Evolutionary conservation across 2,329 filamentous ascomycete genomes (phyloP), one percentile per base, ranked within the genome.

Genomic region (Rhynchosporium secalis): DNA sequence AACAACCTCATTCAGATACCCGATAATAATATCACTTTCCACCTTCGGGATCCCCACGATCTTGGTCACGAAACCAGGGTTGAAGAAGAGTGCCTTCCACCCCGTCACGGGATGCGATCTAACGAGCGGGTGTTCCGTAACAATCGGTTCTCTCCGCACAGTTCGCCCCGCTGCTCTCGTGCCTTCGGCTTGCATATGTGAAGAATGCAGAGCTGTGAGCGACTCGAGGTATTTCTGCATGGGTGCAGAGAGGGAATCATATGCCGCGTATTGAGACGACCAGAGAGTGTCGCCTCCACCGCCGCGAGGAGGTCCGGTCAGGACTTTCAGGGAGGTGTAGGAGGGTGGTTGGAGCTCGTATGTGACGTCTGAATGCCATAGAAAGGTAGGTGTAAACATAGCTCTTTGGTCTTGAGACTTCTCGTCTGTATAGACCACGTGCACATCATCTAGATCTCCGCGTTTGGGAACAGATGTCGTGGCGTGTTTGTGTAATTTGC

Each of bases 61-160:
- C 64, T 80, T 79, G 8, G 78, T 83, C 5, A 84, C 81, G 67
- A 85, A 85, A 0, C 82, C 82, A 0, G 82, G 81, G 69, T 84
- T 85, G 72, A 83, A 83, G 73, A 84, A 86, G 1, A 87, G 74
- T 7, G 77, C 78, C 72, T 86, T 86, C 83, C 83, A 86, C 9
- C 83, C 83, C 0, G 84, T 87, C 6, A 86, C 83, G 0, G 84
- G 83, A 68, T 87, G 80, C 0, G 82, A 84, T 26, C 84, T 79
- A 48, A 87, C 74, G 1, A 87, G 74, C 1, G 84, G 84, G 68
- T 87, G 83, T 56, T 80, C 77, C 0, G 81, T 84, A 7, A 77
- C 78, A 38, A 86, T 75, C 3, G 83, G 80, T 4, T 80, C 79
- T 10, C 81, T 79, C 31, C 81, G 78, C 3, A 83, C 80, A 8